Evolutionary conservation across 768 basidiomycete species (phyloP), one percentile per base, ranked within the genome.

Genomic region (Panaeolus cyanescens): DNA sequence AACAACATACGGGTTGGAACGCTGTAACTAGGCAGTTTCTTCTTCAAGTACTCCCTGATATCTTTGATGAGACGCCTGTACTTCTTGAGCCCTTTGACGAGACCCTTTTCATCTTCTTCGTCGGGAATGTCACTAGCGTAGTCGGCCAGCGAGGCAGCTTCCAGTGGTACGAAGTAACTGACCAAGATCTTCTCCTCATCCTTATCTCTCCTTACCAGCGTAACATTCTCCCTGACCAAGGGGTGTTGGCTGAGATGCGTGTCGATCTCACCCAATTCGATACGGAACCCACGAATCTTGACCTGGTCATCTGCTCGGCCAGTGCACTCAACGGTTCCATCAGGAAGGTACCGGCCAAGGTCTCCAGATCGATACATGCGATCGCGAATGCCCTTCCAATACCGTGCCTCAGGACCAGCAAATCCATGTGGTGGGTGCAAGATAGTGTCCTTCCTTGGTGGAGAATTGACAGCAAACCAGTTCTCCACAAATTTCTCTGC

Each of bases 181-280:
- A 99, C 91, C 30, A 99, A 86, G 32, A 98, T 95, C 80, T 99
- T 99, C 78, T 99, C 97, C 75, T 99, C 97, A 75, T 98, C 94
- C 80, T 99, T 99, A 79, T 99, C 96, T 72, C 96, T 81, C 66
- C 96, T 80, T 42, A 99, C 96, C 36, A 99, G 84, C 2, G 97
- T 99, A 56, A 99, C 96, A 72, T 99, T 99, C 77, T 99, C 97
- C n/a, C 96, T 81, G 2, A 99, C 87, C 19, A 94, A 84, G 7
- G 93, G 91, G 71, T 99, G 96, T 69, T 95, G 89, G 67, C 91
- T 92, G 59, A 99, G 86, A 77, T 96, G 89, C 0, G 93, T 97
- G 72, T 99, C 97, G 65, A 99, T 97, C 74, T 99, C 97, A 15
- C 96, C 96, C 6, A 99, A 84, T 73, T 99, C 97, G 69, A 99